Base-by-base conservation (phyloP, 2,329 filamentous ascomycete genomes). In the Ophiocordyceps polyrhachis-furcata region DNA sequence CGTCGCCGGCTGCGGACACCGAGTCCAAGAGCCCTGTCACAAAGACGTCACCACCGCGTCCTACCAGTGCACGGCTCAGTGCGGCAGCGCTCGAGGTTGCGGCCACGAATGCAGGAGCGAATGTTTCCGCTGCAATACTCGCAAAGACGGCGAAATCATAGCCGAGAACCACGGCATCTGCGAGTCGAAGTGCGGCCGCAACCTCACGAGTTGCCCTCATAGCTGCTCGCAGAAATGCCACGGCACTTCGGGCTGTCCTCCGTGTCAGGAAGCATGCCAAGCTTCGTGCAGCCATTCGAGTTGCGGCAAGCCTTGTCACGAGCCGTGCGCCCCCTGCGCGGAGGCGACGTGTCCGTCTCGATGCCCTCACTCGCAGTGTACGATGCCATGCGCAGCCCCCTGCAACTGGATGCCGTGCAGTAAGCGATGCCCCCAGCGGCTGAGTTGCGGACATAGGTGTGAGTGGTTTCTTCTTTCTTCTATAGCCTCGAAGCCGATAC, bases 321-420 rank as follows among this genome's bases (percentile, higher is more conserved):
- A 83, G 51, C 69, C 76, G 2, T 83, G 79, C 51, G 55, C 62
- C 2, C 78, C 77, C 0, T 83, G 79, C 50, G 69, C 70, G 0
- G 70, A 76, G 48, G 57, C 58, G 19, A 49, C 54, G 1, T 83
- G 78, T 49, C 56, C 64, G 0, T 79, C 71, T 29, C 52, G 52
- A 4, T 82, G 77, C 48, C 63, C 65, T 8, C 79, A 83, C 51
- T 53, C 59, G 32, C 60, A 51, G 2, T 73, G 68, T 44, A 57
- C 57, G 0, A 66, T 76, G 64, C 73, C 73, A 3, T 84, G 81
- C 48, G 76, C 76, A 0, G 79, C 72, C 0, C 79, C 81, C 0
- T 86, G 80, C 53, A 65, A 81, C 49, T 70, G 74, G 59, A 53
- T 83, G 0, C 81, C 81, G 1, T 86, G 80, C 54, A 71, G 70